A percentile compares a stretch with the other conserved stretches of the same genome.
Conservation (phyloP, 441 rosid genomes). For the Lepidium campestre region DNA sequence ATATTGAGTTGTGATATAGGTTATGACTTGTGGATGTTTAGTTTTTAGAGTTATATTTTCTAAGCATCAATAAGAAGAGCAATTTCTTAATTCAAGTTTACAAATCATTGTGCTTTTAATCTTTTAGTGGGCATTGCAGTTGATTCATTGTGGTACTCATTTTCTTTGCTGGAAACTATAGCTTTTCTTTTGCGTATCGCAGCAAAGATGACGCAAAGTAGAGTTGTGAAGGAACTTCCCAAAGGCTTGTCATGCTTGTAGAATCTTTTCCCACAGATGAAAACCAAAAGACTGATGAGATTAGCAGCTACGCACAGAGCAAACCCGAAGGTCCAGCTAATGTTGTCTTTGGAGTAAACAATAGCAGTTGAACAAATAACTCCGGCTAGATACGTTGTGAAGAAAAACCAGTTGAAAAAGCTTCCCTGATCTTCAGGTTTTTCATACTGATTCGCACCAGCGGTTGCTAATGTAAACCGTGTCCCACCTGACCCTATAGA, state of each 20-base stretch:
- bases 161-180: slow-evolving; percentile 4
- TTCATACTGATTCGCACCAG: slow-evolving; percentile 48
- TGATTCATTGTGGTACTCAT: slow-evolving; percentile 29
- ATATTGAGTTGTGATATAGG: too few species aligned
- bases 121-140: slow-evolving; percentile 13
- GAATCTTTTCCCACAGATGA: slow-evolving; percentile 30
- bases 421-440: slow-evolving; percentile 28
- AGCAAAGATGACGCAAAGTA: slow-evolving; percentile 36
- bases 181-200: slow-evolving; percentile 30
- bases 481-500: slow-evolving; percentile 35
- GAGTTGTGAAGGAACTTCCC: slow-evolving; percentile 39
- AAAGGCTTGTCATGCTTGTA: slow-evolving; percentile 35
- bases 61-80: too few species aligned
- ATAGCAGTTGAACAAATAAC: slow-evolving; percentile 24
- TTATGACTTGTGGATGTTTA: too few species aligned
- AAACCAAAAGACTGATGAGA: slow-evolving; percentile 26
- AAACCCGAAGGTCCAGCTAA: slow-evolving; percentile 46
- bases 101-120: too few species aligned
- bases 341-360: slow-evolving; percentile 38
- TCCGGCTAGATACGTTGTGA: neutral
- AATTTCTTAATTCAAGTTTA: too few species aligned
- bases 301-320: slow-evolving; percentile 28
- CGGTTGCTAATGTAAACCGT: slow-evolving; percentile 30
- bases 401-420: slow-evolving; percentile 53
- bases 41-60: too few species aligned